Conservation (phyloP, 2,329 filamentous ascomycete genomes). For the Neonectria sp. region DNA sequence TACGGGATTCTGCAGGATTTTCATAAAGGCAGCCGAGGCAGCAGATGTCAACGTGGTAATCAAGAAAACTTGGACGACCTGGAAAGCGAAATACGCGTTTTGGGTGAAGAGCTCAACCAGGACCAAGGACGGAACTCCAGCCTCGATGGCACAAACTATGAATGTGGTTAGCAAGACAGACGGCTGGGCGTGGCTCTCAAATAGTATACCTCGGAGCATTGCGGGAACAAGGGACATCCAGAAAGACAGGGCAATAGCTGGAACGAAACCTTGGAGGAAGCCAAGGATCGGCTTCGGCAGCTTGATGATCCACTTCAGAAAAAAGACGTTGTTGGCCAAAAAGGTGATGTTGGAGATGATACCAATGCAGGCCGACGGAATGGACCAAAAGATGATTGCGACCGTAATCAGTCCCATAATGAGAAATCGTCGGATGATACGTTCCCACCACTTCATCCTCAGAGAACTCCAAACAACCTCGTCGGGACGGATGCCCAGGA, state of each 20-base stretch:
- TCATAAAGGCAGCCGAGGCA: conserved; percentile 77
- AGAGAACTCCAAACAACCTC: conserved; percentile 93
- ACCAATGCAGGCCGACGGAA: conserved; percentile 84
- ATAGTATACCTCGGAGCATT: conserved; percentile 73
- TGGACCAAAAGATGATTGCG: conserved; percentile 89
- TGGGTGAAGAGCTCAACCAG: conserved; percentile 91
- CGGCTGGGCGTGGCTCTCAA: neutral
- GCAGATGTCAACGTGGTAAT: conserved; percentile 87
- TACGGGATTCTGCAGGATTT: conserved; percentile 75
- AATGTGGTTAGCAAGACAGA: conserved; percentile 7
- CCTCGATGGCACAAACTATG: conserved; percentile 80
- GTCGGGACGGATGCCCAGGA: conserved; percentile 84
- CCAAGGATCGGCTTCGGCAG: conserved; percentile 82
- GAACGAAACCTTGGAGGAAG: conserved; percentile 87
- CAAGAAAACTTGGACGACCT: conserved; percentile 93
- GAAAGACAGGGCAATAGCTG: conserved; percentile 82
- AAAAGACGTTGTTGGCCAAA: conserved; percentile 73
- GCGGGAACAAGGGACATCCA: conserved; percentile 90
- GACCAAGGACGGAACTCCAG: conserved; percentile 85
- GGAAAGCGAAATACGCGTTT: conserved; percentile 92
- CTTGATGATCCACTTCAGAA: conserved; percentile 80
- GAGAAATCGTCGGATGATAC: conserved; percentile 78
- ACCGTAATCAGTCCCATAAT: conserved; percentile 81
- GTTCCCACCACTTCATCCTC: conserved; percentile 88
- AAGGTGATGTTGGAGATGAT: conserved; percentile 87